These are phyloP conservation scores for Tetradesmus obliquus DNA, from an alignment of 139 green algal genomes.

Conservation along the genomic window DNA sequence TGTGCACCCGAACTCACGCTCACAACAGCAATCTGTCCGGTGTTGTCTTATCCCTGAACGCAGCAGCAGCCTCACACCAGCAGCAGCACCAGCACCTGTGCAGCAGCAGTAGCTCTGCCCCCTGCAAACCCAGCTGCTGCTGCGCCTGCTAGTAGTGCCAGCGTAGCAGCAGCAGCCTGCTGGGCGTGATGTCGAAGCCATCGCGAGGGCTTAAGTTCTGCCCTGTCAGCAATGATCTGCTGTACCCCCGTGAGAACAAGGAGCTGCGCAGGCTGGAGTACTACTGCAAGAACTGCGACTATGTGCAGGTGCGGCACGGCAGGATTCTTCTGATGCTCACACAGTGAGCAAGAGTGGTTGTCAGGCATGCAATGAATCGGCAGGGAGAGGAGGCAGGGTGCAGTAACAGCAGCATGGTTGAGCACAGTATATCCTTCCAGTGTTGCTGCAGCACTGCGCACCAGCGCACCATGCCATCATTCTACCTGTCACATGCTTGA, in stretches of 20 bases:
- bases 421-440: background rate
- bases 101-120: background rate
- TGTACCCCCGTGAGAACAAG: conserved; percentile 86
- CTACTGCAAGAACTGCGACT: conserved; percentile 86
- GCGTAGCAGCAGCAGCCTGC: background rate
- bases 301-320: conserved; percentile 67
- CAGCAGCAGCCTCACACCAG: background rate
- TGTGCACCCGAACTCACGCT: too few species aligned
- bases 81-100: background rate
- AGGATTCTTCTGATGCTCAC: background rate
- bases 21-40: too few species aligned
- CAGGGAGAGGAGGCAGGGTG: background rate
- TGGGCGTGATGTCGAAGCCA: conserved; percentile 14
- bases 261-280: conserved; percentile 84
- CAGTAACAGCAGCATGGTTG: background rate
- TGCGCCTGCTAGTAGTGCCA: background rate
- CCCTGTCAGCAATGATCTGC: conserved; percentile 89
- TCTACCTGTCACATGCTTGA: background rate
- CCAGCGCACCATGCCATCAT: too few species aligned
- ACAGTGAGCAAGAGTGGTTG: conserved; percentile 38
- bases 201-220: conserved; percentile 80
- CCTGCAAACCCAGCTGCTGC: background rate
- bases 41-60: background rate
- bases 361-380: background rate
- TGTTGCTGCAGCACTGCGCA: background rate